Evolutionary conservation across 208 protist genomes (phyloP), one percentile per base, ranked within the genome.

Genomic region (Crithidia bombi): DNA sequence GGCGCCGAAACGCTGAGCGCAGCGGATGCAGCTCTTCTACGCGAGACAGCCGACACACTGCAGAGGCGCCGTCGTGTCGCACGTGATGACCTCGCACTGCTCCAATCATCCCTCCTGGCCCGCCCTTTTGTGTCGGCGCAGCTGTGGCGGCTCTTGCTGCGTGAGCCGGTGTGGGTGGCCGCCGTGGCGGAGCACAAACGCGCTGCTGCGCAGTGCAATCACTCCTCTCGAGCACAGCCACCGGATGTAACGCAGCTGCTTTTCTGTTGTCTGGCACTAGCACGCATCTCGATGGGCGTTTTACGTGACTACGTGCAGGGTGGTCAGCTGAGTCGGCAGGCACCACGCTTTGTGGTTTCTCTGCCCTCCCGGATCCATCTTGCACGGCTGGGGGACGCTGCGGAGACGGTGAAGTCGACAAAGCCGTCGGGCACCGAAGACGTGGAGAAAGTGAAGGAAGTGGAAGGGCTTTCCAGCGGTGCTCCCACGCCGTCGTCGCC

Each of bases 291-390:
- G 5, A 70, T 94, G 50, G 88, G 88, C 12, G 67, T 84, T 0
- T 59, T 94, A 58, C 78, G 76, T 15, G 85, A 91, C 56, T 87
- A 89, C 57, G 71, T 89, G 25, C 52, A 89, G 9, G 87, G 91
- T 21, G 50, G 69, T 12, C 56, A 65, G 12, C 39, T 96, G 21
- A 90, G 80, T 67, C 54, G 61, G 12, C 62, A 62, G 46, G 61
- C 87, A 1, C 91, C 91, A n/a, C 81, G 91, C n/a, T 96, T 96
- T 75, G 88, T 83, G 17, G 88, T 82, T 3, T 96, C 91, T 0
- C 67, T 94, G 32, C 91, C 90, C 2, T 93, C 87, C n/a, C 58
- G 65, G 3, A 52, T 68, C 14, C 80, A 56, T 33, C 74, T 65
- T 33, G 25, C 26, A 5, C 56, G 47, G 21, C n/a, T 41, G 4